Percentiles rank a stretch among this genome's conserved stretches.
Conservation (phyloP, 2,329 filamentous ascomycete genomes). For the Lachnellula arida region DNA sequence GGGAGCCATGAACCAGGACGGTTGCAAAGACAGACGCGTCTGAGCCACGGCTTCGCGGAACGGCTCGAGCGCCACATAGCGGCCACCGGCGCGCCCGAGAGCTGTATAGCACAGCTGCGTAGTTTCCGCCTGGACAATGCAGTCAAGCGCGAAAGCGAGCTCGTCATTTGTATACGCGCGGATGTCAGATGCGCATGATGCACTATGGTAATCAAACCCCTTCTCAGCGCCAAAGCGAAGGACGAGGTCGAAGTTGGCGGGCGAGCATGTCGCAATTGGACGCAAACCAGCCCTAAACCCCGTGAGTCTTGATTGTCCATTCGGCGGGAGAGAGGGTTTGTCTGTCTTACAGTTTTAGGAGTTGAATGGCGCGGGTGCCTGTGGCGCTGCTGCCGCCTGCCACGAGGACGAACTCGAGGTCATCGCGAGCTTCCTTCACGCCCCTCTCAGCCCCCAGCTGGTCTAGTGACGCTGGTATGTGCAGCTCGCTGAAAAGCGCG, state of each 20-base stretch:
- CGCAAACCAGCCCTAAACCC: background rate
- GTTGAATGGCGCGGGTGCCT: background rate
- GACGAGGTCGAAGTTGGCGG: conserved; percentile 33
- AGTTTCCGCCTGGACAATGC: conserved; percentile 29
- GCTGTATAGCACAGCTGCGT: conserved; percentile 34
- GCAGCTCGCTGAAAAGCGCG: background rate
- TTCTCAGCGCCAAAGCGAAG: conserved; percentile 35
- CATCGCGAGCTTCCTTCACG: no score
- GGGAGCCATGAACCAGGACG: background rate
- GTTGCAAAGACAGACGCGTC: background rate
- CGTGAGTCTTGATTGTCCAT: background rate
- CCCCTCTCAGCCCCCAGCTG: no score
- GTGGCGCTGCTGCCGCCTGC: no score
- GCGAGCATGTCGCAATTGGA: conserved; percentile 33
- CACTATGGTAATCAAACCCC: conserved; percentile 36
- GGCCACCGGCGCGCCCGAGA: conserved; percentile 31
- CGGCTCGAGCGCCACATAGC: conserved; percentile 13
- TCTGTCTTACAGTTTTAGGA: background rate
- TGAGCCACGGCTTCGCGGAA: background rate
- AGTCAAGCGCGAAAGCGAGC: conserved; percentile 36
- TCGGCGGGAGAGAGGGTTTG: no score
- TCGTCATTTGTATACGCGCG: conserved; percentile 32
- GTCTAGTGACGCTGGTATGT: no score
- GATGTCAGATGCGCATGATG: conserved; percentile 32
- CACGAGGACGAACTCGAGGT: no score